Base-by-base conservation (phyloP, 805 yeast genomes). In the Wickerhamiella cacticola region DNA sequence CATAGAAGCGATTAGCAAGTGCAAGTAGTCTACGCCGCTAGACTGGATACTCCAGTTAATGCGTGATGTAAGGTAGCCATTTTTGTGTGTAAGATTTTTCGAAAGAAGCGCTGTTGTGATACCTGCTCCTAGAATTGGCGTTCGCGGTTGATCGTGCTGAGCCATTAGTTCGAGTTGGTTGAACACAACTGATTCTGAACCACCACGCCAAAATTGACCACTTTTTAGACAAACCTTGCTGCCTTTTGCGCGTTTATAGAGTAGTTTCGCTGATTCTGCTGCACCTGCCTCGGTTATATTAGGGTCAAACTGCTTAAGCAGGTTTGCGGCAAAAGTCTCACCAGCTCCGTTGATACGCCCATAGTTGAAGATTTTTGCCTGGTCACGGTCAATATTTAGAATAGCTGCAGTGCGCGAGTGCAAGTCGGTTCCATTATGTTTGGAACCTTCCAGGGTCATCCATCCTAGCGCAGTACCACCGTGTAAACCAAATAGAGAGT, bases 301-400 rank as follows among this genome's bases (percentile, higher is more conserved):
- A 0, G 94, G 82, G 58, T 87, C 86, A 65, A 87, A 88, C 59
- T 82, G 87, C 56, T 83, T 81, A 52, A 92, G 68, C 38, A 88
- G 66, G n/a, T 82, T 75, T 0, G 86, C 74, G 0, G 98, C 96
- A 66, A 87, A 92, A 56, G 79, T 82, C 16, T 81, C 78, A 1
- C 99, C 99, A 0, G 99, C 98, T 19, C 99, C 99, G 65, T 92
- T 94, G 36, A 92, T 92, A 52, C 99, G 73, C 25, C 98, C 97
- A 65, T 92, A 92, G 61, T 92, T 92, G 71, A 92, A 94, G 7
- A 88, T 77, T 58, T 92, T 92, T 5, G 98, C 98, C 53, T 92
- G 94, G 57, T 81, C 79, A 63, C 99, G 72, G 22, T 83, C 76
- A 45, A 94, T 88, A 0, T 95, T 95, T 60, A 92, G 65, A 55